Base-by-base conservation (phyloP, 1,139 yeast genomes). In the Taiozyma sp. region DNA sequence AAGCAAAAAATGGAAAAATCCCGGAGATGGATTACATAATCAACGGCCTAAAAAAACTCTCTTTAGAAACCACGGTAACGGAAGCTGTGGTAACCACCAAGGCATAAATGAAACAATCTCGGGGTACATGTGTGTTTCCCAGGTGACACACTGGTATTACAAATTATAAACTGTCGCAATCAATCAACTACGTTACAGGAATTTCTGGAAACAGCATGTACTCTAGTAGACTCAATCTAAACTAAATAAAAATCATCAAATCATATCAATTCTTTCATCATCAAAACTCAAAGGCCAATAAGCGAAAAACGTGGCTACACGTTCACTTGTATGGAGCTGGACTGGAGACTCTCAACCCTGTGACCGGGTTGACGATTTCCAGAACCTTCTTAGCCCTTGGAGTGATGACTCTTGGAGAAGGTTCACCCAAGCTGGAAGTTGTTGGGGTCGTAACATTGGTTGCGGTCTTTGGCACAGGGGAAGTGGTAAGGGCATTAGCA, bases 321-420 rank as follows among this genome's bases (percentile, higher is more conserved):
- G n/a, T 53, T 50, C 42, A 59, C 49, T 56, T 64, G 44, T 58
- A 59, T 28, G 76, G 75, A 22, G 54, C 54, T 22, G 88, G 84
- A 26, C 87, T 80, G 6, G 75, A 75, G 32, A 85, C 80, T 62
- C 85, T 75, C 71, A 83, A 66, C 46, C 89, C 89, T 6, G 95
- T 86, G 49, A 78, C 80, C 9, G 95, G 95, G 65, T 87, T 85
- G 54, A 88, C 83, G 58, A 87, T 87, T 63, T 86, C 93, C 62
- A 88, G 68, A 6, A 84, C 81, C 59, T 81, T 81, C 64, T 77
- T 80, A 41, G 76, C 74, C 57, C 87, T 71, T 32, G 85, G 85
- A 6, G 87, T 79, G 50, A 58, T 48, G 14, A 48, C 56, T 44
- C 57, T 52, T 40, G 61, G 62, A 21, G 56, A 49, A 4, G 47